Evolutionary conservation across 169 alveolate genomes (phyloP), one percentile per base, ranked within the genome.

Genomic region (Cryptosporidium tyzzeri): DNA sequence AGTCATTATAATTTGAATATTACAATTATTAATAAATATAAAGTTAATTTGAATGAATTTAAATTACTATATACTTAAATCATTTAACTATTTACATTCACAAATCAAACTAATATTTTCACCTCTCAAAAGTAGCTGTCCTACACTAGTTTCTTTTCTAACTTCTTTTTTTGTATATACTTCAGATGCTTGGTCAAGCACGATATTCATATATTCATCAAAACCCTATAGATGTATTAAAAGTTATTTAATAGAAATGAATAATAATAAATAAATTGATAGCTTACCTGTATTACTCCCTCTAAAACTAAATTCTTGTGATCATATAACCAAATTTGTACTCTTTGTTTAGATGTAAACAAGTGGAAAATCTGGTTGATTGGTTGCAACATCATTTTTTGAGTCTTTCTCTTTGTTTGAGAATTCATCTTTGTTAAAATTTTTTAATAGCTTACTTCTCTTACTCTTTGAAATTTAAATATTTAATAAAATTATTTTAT

Each of bases 171-270:
- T 97, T 44, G 95, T 93, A 73, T 94, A 92, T 50, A 96, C 92
- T 85, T 97, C 99, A 93, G 95, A 96, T 16, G 98, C 97, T 45
- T 97, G 98, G 84, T 97, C 99, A 84, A 97, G 80, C 23, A 97
- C 99, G 94, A 97, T 93, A 91, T 97, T 97, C 99, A 97, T 97
- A 87, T 96, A 97, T 92, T 97, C 99, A 84, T 97, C 99, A 70
- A 97, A 97, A 0, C 99, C 99, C 98, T 96, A 75, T 12, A 68
- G 5, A 41, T 29, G 14, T n/a, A 68, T 59, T 23, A 7, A 55
- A 23, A 26, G 8, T 10, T 29, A 21, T 39, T 41, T 61, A n/a
- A 31, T 8, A 10, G 6, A 12, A 55, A 1, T 51, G 9, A 44
- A 39, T 35, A n/a, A 26, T 26, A 26, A 26, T 26, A 26, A 26